Base-by-base conservation (phyloP, 345 rosid species). In the Anastatica hierochuntica region DNA sequence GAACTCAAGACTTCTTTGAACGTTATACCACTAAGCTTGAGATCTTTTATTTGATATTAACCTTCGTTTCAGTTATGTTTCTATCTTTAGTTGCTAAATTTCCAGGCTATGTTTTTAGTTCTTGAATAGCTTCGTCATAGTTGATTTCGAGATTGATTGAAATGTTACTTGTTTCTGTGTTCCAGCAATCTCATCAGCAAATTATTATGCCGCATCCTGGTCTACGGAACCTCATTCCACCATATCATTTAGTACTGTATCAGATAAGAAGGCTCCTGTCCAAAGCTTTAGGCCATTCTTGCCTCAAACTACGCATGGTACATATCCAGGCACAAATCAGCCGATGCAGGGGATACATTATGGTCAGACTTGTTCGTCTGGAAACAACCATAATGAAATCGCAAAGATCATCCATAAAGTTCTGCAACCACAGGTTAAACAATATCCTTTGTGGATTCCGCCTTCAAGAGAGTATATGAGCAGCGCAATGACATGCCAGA, bases 391-490 rank as follows among this genome's bases (percentile, higher is more conserved):
- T 74, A 56, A 31, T 49, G 94, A 81, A 65, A 83, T 88, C 74
- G 84, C 82, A 23, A 82, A 71, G 77, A 65, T 73, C 53, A 72
- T 92, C 71, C 84, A 84, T 53, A 81, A 77, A 71, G 14, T 83
- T 58, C 61, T 85, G 69, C 83, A 74, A 43, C 84, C 88, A 42
- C 67, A 55, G 70, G 74, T 67, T 72, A 83, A 84, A 7, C 72
- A 78, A 58, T 72, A 43, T 58, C 83, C 94, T 46, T 51, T 88
- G 10, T 92, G 96, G 98, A 78, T 67, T 73, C 94, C 86, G 19
- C 98, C 98, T 64, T 92, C 98, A 46, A 83, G 94, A 62, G 96
- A 83, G 48, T 92, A 83, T 68, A 85, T 92, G 95, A 76, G 61
- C 54, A 88, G 76, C 71, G 70, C 86, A 19, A 24, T 74, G 70